Base-by-base conservation (phyloP, 345 rosid genomes). In the Acer campestre region DNA sequence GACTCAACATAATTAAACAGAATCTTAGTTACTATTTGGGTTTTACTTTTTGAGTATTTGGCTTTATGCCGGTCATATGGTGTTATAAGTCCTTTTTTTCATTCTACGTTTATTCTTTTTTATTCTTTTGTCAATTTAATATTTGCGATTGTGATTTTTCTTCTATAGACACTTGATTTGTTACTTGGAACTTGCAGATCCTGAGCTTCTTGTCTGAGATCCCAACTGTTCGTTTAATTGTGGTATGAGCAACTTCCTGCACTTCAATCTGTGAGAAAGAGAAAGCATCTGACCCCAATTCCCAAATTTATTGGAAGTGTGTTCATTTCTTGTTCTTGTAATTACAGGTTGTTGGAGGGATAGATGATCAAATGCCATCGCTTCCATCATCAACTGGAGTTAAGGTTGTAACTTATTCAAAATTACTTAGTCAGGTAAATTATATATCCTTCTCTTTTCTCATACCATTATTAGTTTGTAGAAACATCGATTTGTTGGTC, bases 301-400 rank as follows among this genome's bases (percentile, higher is more conserved):
- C 42, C 40, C 51, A 46, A 10, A 20, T 79, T 75, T 62, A 14
- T 67, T 71, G 48, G 42, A 73, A 70, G 18, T 53, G 10, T 67
- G 62, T 44, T 65, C 11, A 78, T 49, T 80, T 80, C 55, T 22
- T 73, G 78, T 70, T 67, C 78, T 56, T 83, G 16, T 68, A 49
- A 63, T n/a, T 71, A 68, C 78, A 96, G 99, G 98, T 96, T 83
- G 97, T 96, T 82, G 99, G 94, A 61, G 99, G 99, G 71, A 78
- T 88, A 61, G 90, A 89, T 78, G 95, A 94, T 77, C 85, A 88
- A 79, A 78, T 94, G 80, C 99, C 97, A 77, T 92, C 92, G 27
- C 90, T 89, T 81, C 97, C 97, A 82, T 51, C 92, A 25, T 81
- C 97, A 75, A 49, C 92, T 58, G 97, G 93, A 48, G 92, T 94